Percentiles rank a stretch among this genome's conserved stretches.
These are phyloP conservation scores for Collybia nuda DNA, from an alignment of 768 basidiomycete genomes.

Conservation along the genomic window DNA sequence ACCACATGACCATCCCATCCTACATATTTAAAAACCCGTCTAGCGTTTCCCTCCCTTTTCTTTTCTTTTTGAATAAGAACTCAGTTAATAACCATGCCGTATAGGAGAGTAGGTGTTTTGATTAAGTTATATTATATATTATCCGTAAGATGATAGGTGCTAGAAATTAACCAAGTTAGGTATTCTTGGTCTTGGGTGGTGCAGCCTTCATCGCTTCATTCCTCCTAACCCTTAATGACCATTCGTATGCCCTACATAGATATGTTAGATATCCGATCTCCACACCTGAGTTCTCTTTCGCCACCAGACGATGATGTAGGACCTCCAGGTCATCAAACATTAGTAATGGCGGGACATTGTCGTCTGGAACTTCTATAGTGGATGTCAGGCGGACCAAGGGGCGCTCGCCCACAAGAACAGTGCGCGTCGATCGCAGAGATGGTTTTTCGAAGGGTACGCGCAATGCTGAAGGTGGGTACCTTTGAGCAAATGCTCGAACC, in stretches of 20 bases:
- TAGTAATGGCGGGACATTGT: slow-evolving; percentile 77
- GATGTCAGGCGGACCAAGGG: slow-evolving; percentile 75
- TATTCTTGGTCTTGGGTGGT: background rate
- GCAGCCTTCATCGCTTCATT: slow-evolving; percentile 40
- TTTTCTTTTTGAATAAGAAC: no score
- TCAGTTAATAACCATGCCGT: no score
- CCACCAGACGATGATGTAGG: slow-evolving; percentile 72
- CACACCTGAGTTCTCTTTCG: slow-evolving; percentile 28
- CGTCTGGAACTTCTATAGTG: slow-evolving; percentile 62
- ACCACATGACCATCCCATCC: no score
- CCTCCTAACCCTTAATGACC: slow-evolving; percentile 61
- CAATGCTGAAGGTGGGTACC: slow-evolving; percentile 66
- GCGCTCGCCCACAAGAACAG: slow-evolving; percentile 48
- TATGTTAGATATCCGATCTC: slow-evolving; percentile 73
- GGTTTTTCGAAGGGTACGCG: slow-evolving; percentile 41
- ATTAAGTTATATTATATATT: no score
- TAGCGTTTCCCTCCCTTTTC: no score
- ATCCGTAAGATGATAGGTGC: no score
- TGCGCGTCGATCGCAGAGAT: slow-evolving; percentile 57
- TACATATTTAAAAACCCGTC: no score
- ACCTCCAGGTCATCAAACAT: slow-evolving; percentile 77
- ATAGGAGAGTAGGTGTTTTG: no score
- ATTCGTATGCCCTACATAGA: slow-evolving; percentile 71
- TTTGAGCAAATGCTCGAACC: slow-evolving; percentile 34
- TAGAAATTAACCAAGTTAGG: no score